These are phyloP conservation scores for Sungouiozyma intestinalis DNA, from an alignment of 805 yeast genomes.

Conservation along the genomic window DNA sequence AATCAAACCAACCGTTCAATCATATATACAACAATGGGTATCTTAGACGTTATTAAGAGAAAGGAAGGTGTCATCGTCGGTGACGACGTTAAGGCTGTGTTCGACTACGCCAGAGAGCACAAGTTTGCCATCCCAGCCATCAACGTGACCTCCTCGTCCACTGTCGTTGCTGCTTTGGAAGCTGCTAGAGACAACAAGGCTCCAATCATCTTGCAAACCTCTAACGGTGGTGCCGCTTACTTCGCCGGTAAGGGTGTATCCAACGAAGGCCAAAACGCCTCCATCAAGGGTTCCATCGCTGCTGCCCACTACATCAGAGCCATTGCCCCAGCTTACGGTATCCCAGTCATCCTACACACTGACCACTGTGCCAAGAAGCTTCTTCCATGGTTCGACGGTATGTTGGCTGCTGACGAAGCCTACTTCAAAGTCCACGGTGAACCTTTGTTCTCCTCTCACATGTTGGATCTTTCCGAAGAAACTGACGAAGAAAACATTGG, in stretches of 20 bases:
- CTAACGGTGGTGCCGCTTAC: slow-evolving; percentile 99
- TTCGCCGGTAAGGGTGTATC: slow-evolving; percentile 98
- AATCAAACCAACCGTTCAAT: slow-evolving; percentile 3
- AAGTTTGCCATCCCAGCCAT: slow-evolving; percentile 98
- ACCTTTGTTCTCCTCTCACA: slow-evolving; percentile 97
- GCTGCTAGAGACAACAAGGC: slow-evolving; percentile 92
- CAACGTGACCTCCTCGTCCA: slow-evolving; percentile 95
- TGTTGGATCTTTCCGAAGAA: slow-evolving; percentile 97
- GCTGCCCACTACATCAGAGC: slow-evolving; percentile 97
- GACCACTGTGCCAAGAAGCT: slow-evolving; percentile 99
- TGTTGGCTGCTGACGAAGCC: slow-evolving; percentile 93
- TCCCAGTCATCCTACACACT: slow-evolving; percentile 94
- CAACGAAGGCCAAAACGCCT: slow-evolving; percentile 87
- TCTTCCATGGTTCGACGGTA: slow-evolving; percentile 97
- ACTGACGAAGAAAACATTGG: slow-evolving; percentile 90
- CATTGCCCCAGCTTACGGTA: slow-evolving; percentile 91
- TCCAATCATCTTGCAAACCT: slow-evolving; percentile 93
- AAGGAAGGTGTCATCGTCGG: slow-evolving; percentile 98
- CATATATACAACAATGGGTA: slow-evolving; percentile 37
- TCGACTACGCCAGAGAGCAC: slow-evolving; percentile 86
- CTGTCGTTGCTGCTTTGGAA: slow-evolving; percentile 92
- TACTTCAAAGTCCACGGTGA: slow-evolving; percentile 78
- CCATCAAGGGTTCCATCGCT: slow-evolving; percentile 90
- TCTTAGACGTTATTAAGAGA: slow-evolving; percentile 68
- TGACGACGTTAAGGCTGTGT: slow-evolving; percentile 77